Evolutionary conservation across 768 basidiomycete genomes (phyloP).

Genomic region (Roridomyces roridus): DNA sequence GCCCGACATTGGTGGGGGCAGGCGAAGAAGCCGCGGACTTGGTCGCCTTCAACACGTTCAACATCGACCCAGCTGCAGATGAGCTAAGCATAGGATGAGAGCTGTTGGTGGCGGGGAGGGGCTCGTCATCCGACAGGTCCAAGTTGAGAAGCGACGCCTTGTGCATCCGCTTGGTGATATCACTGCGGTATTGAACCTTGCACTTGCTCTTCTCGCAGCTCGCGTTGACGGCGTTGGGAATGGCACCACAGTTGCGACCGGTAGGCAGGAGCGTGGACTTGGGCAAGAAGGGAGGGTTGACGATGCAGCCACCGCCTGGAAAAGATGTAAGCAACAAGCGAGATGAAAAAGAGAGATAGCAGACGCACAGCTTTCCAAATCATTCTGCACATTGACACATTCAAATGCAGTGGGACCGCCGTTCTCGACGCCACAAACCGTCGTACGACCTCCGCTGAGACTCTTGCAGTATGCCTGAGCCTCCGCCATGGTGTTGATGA

Average conservation of each 20-base stretch:
- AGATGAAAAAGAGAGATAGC: neutral
- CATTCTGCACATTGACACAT: constrained; percentile 4
- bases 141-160: too few relatives aligned
- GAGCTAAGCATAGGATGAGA: too few relatives aligned
- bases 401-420: constrained; percentile 4
- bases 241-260: constrained; percentile 10
- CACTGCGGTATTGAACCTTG: constrained; percentile 7
- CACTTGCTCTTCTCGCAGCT: constrained; percentile 19
- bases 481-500: neutral
- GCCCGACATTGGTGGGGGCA: too few relatives aligned
- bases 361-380: constrained; percentile 17
- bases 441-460: neutral
- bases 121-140: too few relatives aligned
- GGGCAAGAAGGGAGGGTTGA: constrained; percentile 9
- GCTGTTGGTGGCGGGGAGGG: too few relatives aligned
- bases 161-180: too few relatives aligned
- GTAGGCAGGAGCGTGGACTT: neutral
- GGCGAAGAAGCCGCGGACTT: too few relatives aligned
- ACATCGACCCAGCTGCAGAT: too few relatives aligned
- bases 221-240: constrained; percentile 3
- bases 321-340: neutral
- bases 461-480: constrained; percentile 2
- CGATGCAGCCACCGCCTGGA: constrained; percentile 17
- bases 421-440: constrained; percentile 14
- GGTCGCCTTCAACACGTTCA: too few relatives aligned